Conservation (phyloP, 2,329 filamentous ascomycete species). For the Fusarium chlamydosporum region DNA sequence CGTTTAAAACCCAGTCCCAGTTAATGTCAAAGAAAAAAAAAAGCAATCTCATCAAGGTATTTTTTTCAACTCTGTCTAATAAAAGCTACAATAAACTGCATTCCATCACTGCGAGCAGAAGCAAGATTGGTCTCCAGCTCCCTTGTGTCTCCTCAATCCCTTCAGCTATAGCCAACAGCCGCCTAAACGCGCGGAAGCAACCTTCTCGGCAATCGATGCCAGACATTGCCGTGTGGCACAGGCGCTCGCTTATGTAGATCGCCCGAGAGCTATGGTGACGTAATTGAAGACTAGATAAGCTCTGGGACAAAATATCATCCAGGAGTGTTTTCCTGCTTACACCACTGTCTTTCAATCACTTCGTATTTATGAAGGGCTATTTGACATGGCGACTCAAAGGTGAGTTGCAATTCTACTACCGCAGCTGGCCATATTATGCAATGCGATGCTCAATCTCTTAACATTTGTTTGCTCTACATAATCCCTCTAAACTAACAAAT, state of each 20-base stretch:
- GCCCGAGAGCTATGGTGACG: slow-evolving; percentile 45
- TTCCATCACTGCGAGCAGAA: not conserved
- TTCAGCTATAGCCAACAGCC: not conserved
- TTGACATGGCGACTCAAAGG: not conserved
- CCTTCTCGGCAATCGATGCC: not conserved
- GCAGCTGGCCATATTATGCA: not conserved
- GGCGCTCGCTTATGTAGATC: slow-evolving; percentile 56
- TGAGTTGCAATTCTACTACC: no score
- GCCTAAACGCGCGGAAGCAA: slow-evolving; percentile 12
- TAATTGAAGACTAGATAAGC: not conserved
- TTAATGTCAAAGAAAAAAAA: no score
- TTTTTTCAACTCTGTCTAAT: no score
- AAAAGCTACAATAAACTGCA: not conserved
- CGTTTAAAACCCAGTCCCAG: no score
- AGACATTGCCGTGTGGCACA: not conserved
- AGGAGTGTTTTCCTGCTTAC: not conserved
- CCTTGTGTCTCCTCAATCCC: not conserved
- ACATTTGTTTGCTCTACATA: slow-evolving; percentile 4
- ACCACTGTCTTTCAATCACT: not conserved
- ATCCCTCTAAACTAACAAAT: not conserved
- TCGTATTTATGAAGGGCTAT: not conserved
- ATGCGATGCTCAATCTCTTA: not conserved
- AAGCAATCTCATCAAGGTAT: no score
- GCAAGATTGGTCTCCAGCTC: not conserved
- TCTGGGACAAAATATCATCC: no score